Conservation (phyloP, 148 eudicot species). For the Chenopodium quinoa region DNA sequence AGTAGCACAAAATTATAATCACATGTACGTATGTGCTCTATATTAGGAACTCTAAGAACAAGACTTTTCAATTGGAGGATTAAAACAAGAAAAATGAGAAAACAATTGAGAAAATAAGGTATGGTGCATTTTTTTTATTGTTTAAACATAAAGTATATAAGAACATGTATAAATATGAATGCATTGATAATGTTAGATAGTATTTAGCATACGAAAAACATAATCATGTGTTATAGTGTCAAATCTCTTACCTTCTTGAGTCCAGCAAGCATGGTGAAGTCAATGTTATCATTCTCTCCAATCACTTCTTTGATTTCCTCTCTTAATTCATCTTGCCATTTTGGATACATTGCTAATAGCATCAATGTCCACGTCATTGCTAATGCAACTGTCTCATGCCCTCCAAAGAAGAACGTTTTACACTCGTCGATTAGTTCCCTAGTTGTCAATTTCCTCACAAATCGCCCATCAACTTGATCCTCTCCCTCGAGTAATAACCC, state of each 20-base stretch:
- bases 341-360: conserved; percentile 56
- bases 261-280: conserved; percentile 58
- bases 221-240: conserved; percentile 14
- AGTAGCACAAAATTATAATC: background rate
- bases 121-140: background rate
- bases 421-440: conserved; percentile 81
- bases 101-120: background rate
- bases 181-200: conserved; percentile 10
- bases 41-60: background rate
- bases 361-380: conserved; percentile 78
- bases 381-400: conserved; percentile 81
- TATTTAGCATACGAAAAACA: conserved; percentile 13
- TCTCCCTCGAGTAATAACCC: conserved; percentile 58
- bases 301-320: conserved; percentile 67
- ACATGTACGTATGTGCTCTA: conserved; percentile 8
- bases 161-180: background rate
- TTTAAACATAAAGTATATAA: background rate
- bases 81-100: conserved; percentile 10
- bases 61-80: background rate
- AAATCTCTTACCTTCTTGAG: conserved; percentile 66
- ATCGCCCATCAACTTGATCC: conserved; percentile 27
- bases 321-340: conserved; percentile 76
- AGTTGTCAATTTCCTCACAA: conserved; percentile 42
- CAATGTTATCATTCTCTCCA: conserved; percentile 56
- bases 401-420: conserved; percentile 90